phyloP scores from a whole-genome alignment of 108 stramenopile genomes.

The Cyclotella sp. region DNA sequence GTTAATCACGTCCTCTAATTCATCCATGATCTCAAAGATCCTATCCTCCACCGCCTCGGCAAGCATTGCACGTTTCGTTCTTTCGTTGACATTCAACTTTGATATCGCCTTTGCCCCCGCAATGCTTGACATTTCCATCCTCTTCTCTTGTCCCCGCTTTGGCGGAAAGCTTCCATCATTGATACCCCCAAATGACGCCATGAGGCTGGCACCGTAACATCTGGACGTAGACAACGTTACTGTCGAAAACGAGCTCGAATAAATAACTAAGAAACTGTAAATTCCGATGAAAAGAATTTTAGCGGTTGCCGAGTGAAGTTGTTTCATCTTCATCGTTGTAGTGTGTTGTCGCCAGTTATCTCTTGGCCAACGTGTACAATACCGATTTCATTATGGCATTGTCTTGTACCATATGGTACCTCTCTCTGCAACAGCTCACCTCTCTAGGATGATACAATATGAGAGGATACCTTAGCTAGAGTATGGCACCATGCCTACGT shows the following conservation, averaged over 20 bases:
- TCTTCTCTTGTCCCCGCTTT: slow-evolving; percentile 26
- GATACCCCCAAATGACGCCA: slow-evolving; percentile 3
- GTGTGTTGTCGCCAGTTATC: too few relatives aligned
- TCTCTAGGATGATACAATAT: too few relatives aligned
- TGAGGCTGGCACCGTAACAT: background rate
- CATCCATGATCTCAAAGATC: slow-evolving; percentile 54
- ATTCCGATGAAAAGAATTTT: background rate
- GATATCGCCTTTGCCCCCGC: slow-evolving; percentile 31
- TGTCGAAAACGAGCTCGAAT: background rate
- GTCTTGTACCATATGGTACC: too few relatives aligned
- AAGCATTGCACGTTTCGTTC: slow-evolving; percentile 66
- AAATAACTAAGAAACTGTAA: background rate
- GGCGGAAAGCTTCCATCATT: slow-evolving; percentile 8
- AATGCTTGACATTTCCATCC: slow-evolving; percentile 31
- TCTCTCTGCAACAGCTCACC: too few relatives aligned
- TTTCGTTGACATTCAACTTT: slow-evolving; percentile 39
- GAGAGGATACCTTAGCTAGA: too few relatives aligned
- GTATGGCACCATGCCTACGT: too few relatives aligned
- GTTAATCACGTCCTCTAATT: slow-evolving; percentile 43
- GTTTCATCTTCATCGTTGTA: too few relatives aligned
- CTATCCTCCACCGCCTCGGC: slow-evolving; percentile 67
- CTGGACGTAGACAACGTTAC: background rate
- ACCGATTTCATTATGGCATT: too few relatives aligned
- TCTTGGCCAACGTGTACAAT: too few relatives aligned
- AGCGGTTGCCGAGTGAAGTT: background rate